Base-by-base conservation (phyloP, 176 grass and related monocot species). In the Ensete ventricosum region DNA sequence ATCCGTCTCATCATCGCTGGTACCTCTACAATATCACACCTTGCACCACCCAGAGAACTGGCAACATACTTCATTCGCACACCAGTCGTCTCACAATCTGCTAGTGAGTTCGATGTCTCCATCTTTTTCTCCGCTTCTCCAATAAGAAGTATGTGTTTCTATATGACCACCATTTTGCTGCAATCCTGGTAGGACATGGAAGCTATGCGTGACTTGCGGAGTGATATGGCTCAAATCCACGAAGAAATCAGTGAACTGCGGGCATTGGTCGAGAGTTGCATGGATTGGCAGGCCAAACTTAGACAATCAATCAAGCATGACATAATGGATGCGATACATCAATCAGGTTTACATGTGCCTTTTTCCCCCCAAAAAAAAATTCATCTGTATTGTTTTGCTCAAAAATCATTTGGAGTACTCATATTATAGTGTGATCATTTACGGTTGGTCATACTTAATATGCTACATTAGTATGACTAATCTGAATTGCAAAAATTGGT, bases 231-330 rank as follows among this genome's bases (percentile, higher is more conserved):
- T 55, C 88, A 94, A 81, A 91, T 99, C 75, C 96, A 91, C 84
- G 84, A 89, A 76, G 88, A 99, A 82, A 82, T 99, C 83, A 86
- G 80, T 59, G 88, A 99, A 77, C 83, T 99, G 26, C 53, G 86
- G 62, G 85, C 89, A 83, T 85, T 91, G 86, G 83, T 93, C 25
- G 88, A 99, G 85, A 89, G 78, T 89, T 94, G 96, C 90, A 89
- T 99, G 78, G 84, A 89, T 80, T 99, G 91, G 81, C 91, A 95
- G 86, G 78, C 70, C 76, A 95, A 88, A 73, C 85, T 95, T 76
- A 88, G 87, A 76, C 81, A 95, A 43, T 88, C 84, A 55, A 86
- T 99, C 69, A 99, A 91, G 81, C 80, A 89, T 8, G 96, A 89
- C 73, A 85, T 99, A 75, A 85, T 84, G 78, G 79, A 86, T 80